phyloP scores from a whole-genome alignment of 192 early-diverging fungal genomes.

The Rhizoclosmatium globosum region DNA sequence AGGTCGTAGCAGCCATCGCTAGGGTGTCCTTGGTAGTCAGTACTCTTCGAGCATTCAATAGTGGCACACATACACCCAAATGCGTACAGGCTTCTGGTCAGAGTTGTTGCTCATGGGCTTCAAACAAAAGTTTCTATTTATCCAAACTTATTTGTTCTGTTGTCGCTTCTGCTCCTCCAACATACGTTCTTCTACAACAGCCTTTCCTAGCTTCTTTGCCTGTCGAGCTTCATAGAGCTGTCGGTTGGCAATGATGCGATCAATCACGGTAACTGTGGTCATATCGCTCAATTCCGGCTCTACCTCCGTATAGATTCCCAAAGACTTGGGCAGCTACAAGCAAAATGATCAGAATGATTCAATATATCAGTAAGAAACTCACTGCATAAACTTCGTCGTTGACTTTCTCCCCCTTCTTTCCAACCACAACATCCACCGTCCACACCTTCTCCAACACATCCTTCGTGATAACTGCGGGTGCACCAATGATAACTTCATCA shows the following conservation, averaged over 20 bases:
- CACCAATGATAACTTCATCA: slow-evolving; percentile 94
- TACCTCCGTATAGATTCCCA: slow-evolving; percentile 82
- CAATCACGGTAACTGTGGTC: slow-evolving; percentile 88
- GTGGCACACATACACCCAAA: slow-evolving; percentile 8
- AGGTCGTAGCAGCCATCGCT: slow-evolving; percentile 23
- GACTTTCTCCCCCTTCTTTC: slow-evolving; percentile 74
- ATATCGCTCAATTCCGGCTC: slow-evolving; percentile 77
- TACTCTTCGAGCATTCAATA: background rate
- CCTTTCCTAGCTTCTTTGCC: slow-evolving; percentile 56
- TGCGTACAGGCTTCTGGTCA: background rate
- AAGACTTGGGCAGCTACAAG: slow-evolving; percentile 82
- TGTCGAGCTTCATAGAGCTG: slow-evolving; percentile 65
- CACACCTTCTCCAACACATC: slow-evolving; percentile 87
- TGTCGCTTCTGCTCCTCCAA: slow-evolving; percentile 35
- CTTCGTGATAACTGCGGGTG: slow-evolving; percentile 88
- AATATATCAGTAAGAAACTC: no score
- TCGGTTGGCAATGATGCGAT: slow-evolving; percentile 88
- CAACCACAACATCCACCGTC: slow-evolving; percentile 82
- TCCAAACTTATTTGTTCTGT: background rate
- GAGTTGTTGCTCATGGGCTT: background rate
- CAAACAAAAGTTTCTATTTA: background rate
- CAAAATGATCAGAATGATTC: no score
- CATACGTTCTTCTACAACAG: slow-evolving; percentile 49
- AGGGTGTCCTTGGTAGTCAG: background rate
- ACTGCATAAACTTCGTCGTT: slow-evolving; percentile 85